A percentile compares a stretch with the other conserved stretches of the same genome.
phyloP scores from a whole-genome alignment of 441 rosid genomes.

The Adansonia rubrostipa region DNA sequence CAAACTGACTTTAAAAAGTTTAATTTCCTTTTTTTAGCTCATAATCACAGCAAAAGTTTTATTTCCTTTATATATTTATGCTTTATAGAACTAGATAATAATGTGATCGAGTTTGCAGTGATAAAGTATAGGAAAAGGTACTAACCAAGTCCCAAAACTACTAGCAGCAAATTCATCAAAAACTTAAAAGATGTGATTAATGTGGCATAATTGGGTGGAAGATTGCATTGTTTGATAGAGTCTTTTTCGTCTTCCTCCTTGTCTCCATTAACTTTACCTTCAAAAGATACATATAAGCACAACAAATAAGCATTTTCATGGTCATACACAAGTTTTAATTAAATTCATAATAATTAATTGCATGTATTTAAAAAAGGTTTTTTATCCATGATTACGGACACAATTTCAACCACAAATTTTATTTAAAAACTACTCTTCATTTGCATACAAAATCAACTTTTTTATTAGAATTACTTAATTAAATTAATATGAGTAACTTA shows the following conservation, averaged over 20 bases:
- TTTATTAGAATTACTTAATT: no score
- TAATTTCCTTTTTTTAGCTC: no score
- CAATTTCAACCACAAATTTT: no score
- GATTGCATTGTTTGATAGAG: not conserved
- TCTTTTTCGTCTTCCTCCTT: not conserved
- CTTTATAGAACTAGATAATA: no score
- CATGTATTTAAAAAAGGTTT: no score
- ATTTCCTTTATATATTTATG: no score
- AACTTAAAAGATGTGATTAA: not conserved
- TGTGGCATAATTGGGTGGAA: not conserved
- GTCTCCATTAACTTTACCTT: not conserved
- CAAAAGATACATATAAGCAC: not conserved
- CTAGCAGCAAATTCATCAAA: not conserved
- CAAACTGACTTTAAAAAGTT: no score
- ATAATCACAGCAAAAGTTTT: no score
- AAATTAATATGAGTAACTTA: no score
- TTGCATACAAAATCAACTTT: no score
- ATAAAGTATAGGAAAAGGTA: not conserved
- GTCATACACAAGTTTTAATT: not conserved
- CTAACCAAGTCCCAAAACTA: slow-evolving; percentile 1
- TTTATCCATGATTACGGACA: not conserved
- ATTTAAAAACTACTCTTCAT: no score
- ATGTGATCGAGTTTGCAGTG: no score
- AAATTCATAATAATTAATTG: not conserved
- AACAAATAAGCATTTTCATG: not conserved